Conservation (phyloP, 2,329 filamentous ascomycete genomes). For the Penicillium griseofulvum region DNA sequence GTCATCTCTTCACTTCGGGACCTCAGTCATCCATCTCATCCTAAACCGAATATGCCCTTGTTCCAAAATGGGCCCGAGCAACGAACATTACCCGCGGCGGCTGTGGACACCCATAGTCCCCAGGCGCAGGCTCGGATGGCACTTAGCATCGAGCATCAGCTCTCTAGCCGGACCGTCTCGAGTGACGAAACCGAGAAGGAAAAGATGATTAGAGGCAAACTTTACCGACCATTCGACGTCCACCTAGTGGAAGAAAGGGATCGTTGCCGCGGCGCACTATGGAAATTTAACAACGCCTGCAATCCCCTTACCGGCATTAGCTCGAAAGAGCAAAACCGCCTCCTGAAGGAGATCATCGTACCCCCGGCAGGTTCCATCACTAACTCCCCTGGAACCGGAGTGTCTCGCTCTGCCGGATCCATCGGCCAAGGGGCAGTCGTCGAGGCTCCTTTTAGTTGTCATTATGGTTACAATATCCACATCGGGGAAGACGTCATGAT, state of each 20-base stretch:
- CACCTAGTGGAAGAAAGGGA: slow-evolving; percentile 81
- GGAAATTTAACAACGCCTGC: slow-evolving; percentile 80
- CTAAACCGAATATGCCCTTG: slow-evolving; percentile 37
- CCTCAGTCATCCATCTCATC: slow-evolving; percentile 35
- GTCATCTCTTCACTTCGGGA: slow-evolving; percentile 43
- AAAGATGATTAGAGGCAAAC: slow-evolving; percentile 78
- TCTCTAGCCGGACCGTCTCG: slow-evolving; percentile 40
- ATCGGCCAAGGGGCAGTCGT: slow-evolving; percentile 76
- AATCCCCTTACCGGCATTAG: slow-evolving; percentile 72
- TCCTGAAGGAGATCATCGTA: slow-evolving; percentile 40
- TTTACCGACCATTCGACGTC: slow-evolving; percentile 76
- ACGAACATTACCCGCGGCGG: slow-evolving; percentile 33
- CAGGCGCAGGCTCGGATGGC: slow-evolving; percentile 46
- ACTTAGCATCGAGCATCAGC: slow-evolving; percentile 43
- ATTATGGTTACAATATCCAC: slow-evolving; percentile 92
- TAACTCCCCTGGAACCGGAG: slow-evolving; percentile 54
- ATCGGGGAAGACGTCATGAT: slow-evolving; percentile 84
- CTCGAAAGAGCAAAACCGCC: slow-evolving; percentile 41
- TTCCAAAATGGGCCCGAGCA: slow-evolving; percentile 40
- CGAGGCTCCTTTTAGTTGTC: slow-evolving; percentile 85
- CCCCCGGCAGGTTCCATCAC: slow-evolving; percentile 28
- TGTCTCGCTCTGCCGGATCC: slow-evolving; percentile 54
- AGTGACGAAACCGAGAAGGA: slow-evolving; percentile 70
- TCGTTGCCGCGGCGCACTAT: slow-evolving; percentile 75
- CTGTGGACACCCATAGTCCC: slow-evolving; percentile 41